Conservation (phyloP, 192 early-diverging fungal genomes). For the Gorgonomyces haynaldii region DNA sequence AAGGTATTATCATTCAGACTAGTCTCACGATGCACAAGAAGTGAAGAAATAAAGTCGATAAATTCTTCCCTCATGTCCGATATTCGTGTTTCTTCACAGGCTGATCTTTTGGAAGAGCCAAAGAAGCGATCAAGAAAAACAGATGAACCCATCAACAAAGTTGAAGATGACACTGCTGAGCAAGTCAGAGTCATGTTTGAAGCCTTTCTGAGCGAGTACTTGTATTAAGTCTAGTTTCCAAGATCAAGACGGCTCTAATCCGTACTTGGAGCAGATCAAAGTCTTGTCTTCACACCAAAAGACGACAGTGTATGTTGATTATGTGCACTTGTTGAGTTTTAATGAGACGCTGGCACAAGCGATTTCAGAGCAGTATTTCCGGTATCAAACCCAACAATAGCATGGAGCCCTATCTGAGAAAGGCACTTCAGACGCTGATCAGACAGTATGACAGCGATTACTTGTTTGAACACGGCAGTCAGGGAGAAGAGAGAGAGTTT, state of each 20-base stretch:
- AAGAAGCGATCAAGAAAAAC: no score
- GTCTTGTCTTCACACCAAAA: conserved; percentile 42
- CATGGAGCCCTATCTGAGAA: conserved; percentile 75
- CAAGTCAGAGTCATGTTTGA: conserved; percentile 58
- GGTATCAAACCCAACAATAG: conserved; percentile 30
- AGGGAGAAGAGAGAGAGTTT: conserved; percentile 50
- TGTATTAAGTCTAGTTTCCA: conserved; percentile 11
- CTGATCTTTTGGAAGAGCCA: no score
- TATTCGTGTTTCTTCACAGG: no score
- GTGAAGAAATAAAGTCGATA: conserved; percentile 6
- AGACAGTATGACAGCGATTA: conserved; percentile 56
- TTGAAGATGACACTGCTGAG: conserved; percentile 60
- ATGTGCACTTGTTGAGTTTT: conserved; percentile 41
- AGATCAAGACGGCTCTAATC: conserved; percentile 19
- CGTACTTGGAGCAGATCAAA: conserved; percentile 60
- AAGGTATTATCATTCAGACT: no score
- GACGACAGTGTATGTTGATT: conserved; percentile 67
- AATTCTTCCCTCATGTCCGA: no score
- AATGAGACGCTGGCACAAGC: conserved; percentile 51
- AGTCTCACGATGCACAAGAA: conserved; percentile 10
- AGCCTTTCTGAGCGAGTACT: conserved; percentile 52
- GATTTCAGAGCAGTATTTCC: conserved; percentile 60
- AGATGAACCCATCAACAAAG: no score
- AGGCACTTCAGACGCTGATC: conserved; percentile 73
- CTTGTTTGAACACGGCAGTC: conserved; percentile 23